Evolutionary conservation across 2,329 filamentous ascomycete genomes (phyloP).

Genomic region (Ceratocystis papillata): DNA sequence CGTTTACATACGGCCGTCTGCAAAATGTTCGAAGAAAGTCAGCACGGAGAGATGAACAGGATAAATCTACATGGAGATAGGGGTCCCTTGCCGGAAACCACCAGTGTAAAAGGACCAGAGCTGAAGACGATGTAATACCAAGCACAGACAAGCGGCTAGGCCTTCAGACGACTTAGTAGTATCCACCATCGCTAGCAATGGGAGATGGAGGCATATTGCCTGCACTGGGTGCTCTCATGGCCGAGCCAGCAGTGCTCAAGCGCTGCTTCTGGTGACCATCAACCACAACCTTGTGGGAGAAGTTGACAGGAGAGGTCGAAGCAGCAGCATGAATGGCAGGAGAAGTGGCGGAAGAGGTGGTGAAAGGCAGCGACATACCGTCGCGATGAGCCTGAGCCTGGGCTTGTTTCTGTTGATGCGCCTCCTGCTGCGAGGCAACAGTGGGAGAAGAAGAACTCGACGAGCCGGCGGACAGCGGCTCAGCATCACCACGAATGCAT

Average conservation of each 20-base stretch:
- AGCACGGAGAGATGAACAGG: neutral
- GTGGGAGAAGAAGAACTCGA: constrained; percentile 20
- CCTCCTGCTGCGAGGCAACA: constrained; percentile 20
- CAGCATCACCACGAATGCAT: constrained; percentile 44
- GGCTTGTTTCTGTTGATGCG: constrained; percentile 24
- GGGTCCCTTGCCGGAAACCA: no score
- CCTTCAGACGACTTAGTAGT: constrained; percentile 31
- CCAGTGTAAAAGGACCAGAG: neutral
- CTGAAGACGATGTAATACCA: neutral
- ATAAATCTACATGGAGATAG: neutral
- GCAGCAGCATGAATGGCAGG: constrained; percentile 23
- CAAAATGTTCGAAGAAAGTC: constrained; percentile 2
- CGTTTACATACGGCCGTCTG: constrained; percentile 4
- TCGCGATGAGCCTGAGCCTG: constrained; percentile 25
- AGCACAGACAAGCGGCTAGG: neutral
- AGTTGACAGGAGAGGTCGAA: constrained; percentile 26
- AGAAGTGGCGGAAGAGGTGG: constrained; percentile 24
- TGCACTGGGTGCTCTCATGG: constrained; percentile 42
- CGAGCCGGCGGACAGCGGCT: constrained; percentile 17
- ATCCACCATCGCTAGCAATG: constrained; percentile 53
- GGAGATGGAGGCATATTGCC: constrained; percentile 52
- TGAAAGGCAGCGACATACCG: constrained; percentile 22
- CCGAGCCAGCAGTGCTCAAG: constrained; percentile 44
- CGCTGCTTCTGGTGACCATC: constrained; percentile 32
- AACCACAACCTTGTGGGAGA: constrained; percentile 28